Percentiles rank a stretch among this genome's conserved stretches.
Evolutionary conservation across 2,329 filamentous ascomycete species (phyloP).

Genomic region (Aspergillus hiratsukae): DNA sequence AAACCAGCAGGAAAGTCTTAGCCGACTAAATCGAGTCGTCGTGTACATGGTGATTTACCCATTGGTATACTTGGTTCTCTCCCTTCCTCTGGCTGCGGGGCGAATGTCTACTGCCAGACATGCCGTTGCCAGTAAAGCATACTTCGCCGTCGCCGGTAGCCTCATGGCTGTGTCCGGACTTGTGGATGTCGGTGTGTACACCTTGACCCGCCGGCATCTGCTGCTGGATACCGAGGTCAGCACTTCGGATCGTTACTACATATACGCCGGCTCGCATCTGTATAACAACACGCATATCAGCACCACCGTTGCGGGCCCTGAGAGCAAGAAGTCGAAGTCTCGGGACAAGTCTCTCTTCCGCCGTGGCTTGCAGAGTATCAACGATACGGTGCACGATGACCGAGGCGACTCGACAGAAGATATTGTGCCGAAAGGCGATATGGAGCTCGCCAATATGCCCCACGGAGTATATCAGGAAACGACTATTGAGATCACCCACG

Average conservation of each 20-base stretch:
- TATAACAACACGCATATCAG: constrained; percentile 24
- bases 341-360: constrained; percentile 18
- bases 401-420: constrained; percentile 43
- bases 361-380: constrained; percentile 16
- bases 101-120: constrained; percentile 37
- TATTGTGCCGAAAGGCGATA: constrained; percentile 33
- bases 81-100: constrained; percentile 56
- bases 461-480: constrained; percentile 40
- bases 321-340: constrained; percentile 10
- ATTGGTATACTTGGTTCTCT: constrained; percentile 54
- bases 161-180: constrained; percentile 55
- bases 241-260: constrained; percentile 20
- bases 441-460: constrained; percentile 29
- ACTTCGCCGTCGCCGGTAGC: constrained; percentile 49
- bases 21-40: constrained; percentile 37
- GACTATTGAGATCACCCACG: constrained; percentile 39
- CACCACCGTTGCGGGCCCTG: constrained; percentile 17
- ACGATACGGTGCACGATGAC: constrained; percentile 16
- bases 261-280: constrained; percentile 25
- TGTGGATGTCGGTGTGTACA: constrained; percentile 56
- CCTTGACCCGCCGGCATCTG: constrained; percentile 52
- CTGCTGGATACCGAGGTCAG: constrained; percentile 46
- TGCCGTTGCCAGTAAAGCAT: constrained; percentile 33
- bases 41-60: constrained; percentile 45
- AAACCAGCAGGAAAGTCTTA: constrained; percentile 30